Base-by-base conservation (phyloP, 2,329 filamentous ascomycete species). In the Emmonsiellopsis sp. region DNA sequence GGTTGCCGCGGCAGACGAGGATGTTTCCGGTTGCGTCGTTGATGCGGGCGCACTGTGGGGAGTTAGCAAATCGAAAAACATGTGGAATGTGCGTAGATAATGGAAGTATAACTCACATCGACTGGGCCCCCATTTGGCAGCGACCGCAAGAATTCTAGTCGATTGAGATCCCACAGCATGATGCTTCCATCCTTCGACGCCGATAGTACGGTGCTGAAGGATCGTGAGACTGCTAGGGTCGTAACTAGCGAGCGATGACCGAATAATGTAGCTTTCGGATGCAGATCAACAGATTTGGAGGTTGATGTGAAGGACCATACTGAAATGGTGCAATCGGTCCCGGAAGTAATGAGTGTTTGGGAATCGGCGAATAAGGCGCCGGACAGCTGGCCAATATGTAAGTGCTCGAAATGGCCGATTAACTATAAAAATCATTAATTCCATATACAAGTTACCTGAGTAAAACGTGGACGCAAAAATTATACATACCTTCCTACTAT, bases 1-100 rank as follows among this genome's bases (percentile, higher is more conserved):
- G 82, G 2, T 83, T 80, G 0, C 88, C 87, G 7, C 85, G 85
- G 66, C 89, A 93, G 4, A 98, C 76, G 66, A 94, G 79, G 46
- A 98, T 89, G 63, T 95, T 89, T 9, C 93, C 93, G 0, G 87
- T 90, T 1, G 92, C 84, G 64, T 95, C 91, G 65, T 95, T 95
- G 69, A 98, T 90, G 9, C 80, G 79, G 0, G 89, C 89, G 60
- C 87, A 92, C 70, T 94, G 82, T 11, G 15, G 15, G 8, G 15
- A 32, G 8, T 53, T 9, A 40, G 50, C 9, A 37, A 10, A 47
- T 16, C n/a, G 7, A 10, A 7, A 7, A 32, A 10, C 46, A 30
- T 4, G 16, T 38, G 7, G 11, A 11, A n/a, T 15, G 15, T 37
- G 6, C 20, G 15, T 8, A 13, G 50, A 37, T 34, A 13, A 50